Conservation (phyloP, 306 rosid species). For the Casuarina glauca region DNA sequence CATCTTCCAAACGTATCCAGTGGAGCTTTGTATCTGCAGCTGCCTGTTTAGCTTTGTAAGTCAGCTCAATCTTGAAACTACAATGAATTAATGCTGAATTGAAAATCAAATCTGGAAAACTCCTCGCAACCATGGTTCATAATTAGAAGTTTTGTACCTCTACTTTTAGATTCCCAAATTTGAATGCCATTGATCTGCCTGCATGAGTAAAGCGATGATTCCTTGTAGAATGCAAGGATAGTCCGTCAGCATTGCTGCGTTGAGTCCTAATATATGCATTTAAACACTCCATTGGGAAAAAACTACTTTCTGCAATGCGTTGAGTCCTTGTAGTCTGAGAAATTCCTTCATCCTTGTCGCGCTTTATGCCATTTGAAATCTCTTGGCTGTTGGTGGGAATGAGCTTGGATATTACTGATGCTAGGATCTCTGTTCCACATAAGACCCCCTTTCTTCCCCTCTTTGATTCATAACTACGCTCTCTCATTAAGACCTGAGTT, state of each 20-base stretch:
- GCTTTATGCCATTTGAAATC: constrained; percentile 23
- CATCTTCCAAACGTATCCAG: constrained; percentile 23
- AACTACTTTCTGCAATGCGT: constrained; percentile 2
- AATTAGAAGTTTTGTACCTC: constrained; percentile 30
- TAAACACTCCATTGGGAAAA: constrained; percentile 7
- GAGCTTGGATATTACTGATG: constrained; percentile 32
- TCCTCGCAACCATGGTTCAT: background rate
- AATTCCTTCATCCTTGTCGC: constrained; percentile 11
- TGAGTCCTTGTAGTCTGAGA: constrained; percentile 9
- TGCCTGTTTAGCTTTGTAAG: constrained; percentile 28
- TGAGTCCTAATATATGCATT: constrained; percentile 10
- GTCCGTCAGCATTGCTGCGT: constrained; percentile 15
- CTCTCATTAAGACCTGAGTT: constrained; percentile 28
- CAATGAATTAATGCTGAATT: background rate
- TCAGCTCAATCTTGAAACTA: constrained; percentile 5
- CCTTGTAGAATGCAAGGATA: constrained; percentile 15
- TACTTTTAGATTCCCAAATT: constrained; percentile 31
- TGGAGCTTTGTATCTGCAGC: constrained; percentile 20
- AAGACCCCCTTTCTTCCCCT: constrained; percentile 24
- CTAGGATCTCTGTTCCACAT: constrained; percentile 26
- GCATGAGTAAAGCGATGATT: constrained; percentile 18
- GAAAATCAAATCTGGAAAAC: constrained; percentile 1
- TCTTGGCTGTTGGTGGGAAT: constrained; percentile 21
- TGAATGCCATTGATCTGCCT: constrained; percentile 30
- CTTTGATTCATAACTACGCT: constrained; percentile 18